Evolutionary conservation across 768 basidiomycete species (phyloP).

Genomic region (Amanita muscaria): DNA sequence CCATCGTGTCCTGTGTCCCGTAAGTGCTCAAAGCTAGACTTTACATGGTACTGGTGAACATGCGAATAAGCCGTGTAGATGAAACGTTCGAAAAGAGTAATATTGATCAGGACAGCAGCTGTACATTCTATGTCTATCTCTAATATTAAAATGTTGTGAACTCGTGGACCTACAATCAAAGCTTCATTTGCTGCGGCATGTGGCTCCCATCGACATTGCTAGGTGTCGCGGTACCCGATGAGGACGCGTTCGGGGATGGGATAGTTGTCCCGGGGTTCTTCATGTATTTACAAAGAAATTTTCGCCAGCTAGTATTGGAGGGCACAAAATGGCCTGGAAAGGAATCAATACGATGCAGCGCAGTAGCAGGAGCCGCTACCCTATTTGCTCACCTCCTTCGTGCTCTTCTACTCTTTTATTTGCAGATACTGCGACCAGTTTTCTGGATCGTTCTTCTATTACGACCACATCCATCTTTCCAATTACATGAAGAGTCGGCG

Average conservation of each 20-base stretch:
- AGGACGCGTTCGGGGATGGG: conserved; percentile 37
- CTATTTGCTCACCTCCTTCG: conserved; percentile 56
- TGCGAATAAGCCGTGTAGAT: too few species aligned
- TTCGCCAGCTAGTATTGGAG: conserved; percentile 65
- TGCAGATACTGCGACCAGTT: conserved; percentile 44
- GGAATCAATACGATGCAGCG: not conserved
- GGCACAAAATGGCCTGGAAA: conserved; percentile 75
- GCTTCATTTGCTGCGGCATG: too few species aligned
- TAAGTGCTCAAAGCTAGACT: too few species aligned
- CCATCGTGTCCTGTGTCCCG: not conserved
- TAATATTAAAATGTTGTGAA: too few species aligned
- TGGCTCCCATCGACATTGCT: too few species aligned
- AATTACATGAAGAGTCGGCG: conserved; percentile 70
- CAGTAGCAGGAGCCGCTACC: not conserved
- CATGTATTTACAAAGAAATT: conserved; percentile 64
- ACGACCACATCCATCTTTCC: conserved; percentile 77
- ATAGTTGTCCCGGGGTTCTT: conserved; percentile 38
- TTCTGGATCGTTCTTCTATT: conserved; percentile 53
- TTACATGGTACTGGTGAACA: too few species aligned
- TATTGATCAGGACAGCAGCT: too few species aligned
- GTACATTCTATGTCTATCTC: conserved; percentile 6
- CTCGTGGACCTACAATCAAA: too few species aligned
- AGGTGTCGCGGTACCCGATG: conserved; percentile 38
- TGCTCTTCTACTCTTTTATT: conserved; percentile 66
- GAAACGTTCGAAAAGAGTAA: too few species aligned